Percentiles rank a stretch among this genome's conserved stretches.
These are phyloP conservation scores for Komagataella ulmi DNA, from an alignment of 805 yeast species.

Conservation along the genomic window DNA sequence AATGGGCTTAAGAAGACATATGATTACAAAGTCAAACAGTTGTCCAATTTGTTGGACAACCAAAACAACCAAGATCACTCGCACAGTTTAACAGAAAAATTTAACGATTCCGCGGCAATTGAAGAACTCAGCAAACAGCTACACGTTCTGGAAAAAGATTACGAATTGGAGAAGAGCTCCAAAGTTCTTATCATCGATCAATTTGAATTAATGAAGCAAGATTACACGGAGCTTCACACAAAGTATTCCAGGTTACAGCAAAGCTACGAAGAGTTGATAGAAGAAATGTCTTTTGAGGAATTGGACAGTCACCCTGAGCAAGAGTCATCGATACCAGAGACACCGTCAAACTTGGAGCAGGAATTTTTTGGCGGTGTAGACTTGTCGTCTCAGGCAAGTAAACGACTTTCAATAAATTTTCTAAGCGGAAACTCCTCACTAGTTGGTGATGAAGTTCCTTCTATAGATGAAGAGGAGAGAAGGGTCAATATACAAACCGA, in stretches of 20 bases:
- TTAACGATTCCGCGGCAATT: conserved; percentile 7
- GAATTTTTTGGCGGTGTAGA: not conserved
- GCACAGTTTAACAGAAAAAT: not conserved
- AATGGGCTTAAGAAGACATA: conserved; percentile 10
- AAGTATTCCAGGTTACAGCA: conserved; percentile 14
- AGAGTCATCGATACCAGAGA: not conserved
- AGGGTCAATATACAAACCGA: too few species aligned
- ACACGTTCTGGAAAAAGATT: conserved; percentile 30
- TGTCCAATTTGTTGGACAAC: conserved; percentile 9
- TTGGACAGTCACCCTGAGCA: conserved; percentile 2
- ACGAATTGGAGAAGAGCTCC: conserved; percentile 38
- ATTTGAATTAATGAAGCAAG: conserved; percentile 32
- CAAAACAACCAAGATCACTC: conserved; percentile 1
- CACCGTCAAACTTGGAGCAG: not conserved
- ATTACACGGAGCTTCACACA: conserved; percentile 14
- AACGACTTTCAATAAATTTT: not conserved
- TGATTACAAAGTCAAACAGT: conserved; percentile 13
- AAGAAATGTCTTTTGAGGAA: conserved; percentile 9
- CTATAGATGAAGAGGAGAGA: not conserved
- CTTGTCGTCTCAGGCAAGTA: not conserved
- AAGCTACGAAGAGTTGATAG: conserved; percentile 14
- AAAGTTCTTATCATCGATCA: conserved; percentile 40
- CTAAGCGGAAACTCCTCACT: not conserved
- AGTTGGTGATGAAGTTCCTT: not conserved
- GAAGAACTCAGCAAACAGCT: conserved; percentile 13